Conservation (phyloP, 179 eudicot genomes). For the Spinacia oleracea region DNA sequence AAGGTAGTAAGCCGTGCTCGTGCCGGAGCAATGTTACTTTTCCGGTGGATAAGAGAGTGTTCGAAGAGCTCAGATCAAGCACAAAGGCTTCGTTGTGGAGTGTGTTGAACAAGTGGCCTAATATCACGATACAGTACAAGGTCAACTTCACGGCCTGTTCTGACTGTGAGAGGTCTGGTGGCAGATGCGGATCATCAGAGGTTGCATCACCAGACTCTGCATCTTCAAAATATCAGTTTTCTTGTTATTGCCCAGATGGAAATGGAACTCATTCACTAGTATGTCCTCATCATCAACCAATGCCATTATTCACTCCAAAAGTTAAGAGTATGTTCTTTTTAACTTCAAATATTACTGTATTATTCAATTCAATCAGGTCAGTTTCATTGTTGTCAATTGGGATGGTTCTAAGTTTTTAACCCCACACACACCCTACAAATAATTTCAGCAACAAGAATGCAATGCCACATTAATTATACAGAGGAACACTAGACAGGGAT, state of each 20-base stretch:
- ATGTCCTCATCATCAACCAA: background rate
- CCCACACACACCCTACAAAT: too few species aligned
- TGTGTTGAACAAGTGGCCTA: background rate
- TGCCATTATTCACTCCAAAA: too few species aligned
- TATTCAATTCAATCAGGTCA: too few species aligned
- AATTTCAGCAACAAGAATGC: too few species aligned
- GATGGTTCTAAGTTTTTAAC: too few species aligned
- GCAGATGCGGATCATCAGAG: conserved; percentile 13
- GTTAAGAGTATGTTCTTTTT: background rate
- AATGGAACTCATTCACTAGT: background rate
- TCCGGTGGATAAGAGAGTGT: background rate
- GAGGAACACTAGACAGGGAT: too few species aligned
- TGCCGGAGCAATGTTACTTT: background rate
- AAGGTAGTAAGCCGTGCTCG: background rate
- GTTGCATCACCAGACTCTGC: too few species aligned
- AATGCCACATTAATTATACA: too few species aligned
- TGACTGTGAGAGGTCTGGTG: background rate
- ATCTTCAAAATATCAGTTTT: too few species aligned
- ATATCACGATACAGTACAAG: background rate
- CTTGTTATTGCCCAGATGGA: background rate
- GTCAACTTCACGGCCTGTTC: conserved; percentile 15
- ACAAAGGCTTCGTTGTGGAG: background rate
- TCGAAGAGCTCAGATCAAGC: conserved; percentile 1
- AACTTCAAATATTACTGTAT: too few species aligned
- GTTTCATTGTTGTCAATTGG: too few species aligned